Conservation (phyloP, 2,329 filamentous ascomycete species). For the Lachnellula suecica region DNA sequence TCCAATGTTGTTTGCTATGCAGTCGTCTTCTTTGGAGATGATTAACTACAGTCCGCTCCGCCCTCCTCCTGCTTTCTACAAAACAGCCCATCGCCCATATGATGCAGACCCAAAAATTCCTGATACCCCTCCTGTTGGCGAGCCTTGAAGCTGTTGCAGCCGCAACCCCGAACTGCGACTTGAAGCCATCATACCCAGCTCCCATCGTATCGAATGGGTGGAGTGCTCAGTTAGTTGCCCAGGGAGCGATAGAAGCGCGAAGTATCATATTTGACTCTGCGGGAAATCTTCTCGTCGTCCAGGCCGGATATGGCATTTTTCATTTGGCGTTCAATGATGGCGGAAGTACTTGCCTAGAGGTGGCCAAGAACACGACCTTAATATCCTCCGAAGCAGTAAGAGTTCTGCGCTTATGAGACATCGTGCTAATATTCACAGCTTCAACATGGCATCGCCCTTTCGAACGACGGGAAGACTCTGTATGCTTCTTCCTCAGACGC, state of each 20-base stretch:
- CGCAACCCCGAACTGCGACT: constrained; percentile 12
- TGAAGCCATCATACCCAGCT: constrained; percentile 20
- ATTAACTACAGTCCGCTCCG: too few relatives aligned
- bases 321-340: constrained; percentile 26
- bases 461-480: constrained; percentile 50
- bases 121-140: constrained; percentile 4
- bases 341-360: constrained; percentile 21
- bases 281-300: constrained; percentile 32
- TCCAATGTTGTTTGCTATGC: not conserved
- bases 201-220: constrained; percentile 28
- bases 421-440: constrained; percentile 37
- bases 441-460: constrained; percentile 56
- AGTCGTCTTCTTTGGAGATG: not conserved
- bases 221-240: constrained; percentile 27
- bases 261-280: constrained; percentile 32
- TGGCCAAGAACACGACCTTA: constrained; percentile 21
- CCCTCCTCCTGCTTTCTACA: not conserved
- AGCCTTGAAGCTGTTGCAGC: not conserved
- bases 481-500: constrained; percentile 56
- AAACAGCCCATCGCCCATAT: not conserved
- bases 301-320: constrained; percentile 28
- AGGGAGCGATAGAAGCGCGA: constrained; percentile 25
- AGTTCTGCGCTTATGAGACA: not conserved
- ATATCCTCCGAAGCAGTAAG: constrained; percentile 19
- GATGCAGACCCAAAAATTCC: constrained; percentile 1